Percentiles rank a stretch among this genome's conserved stretches.
Conservation (phyloP, 768 basidiomycete genomes). For the Rossbeevera mucosa region DNA sequence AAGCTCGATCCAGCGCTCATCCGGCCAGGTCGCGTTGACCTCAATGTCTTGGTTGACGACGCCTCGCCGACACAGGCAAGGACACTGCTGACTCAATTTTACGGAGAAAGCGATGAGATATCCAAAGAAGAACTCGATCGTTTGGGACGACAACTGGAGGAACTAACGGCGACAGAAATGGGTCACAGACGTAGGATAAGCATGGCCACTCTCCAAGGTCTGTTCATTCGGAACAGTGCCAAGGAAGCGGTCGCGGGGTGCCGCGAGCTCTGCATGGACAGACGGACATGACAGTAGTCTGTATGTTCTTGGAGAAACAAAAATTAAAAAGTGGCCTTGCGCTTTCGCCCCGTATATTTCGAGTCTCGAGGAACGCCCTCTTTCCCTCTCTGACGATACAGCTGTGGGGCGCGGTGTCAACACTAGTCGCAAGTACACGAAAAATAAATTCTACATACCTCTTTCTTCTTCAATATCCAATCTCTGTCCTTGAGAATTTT, state of each 20-base stretch:
- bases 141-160: slow-evolving; percentile 51
- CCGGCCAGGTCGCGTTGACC: slow-evolving; percentile 91
- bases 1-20: slow-evolving; percentile 91
- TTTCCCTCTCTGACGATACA: slow-evolving; percentile 83
- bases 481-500: slow-evolving; percentile 73
- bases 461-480: slow-evolving; percentile 97
- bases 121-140: slow-evolving; percentile 35
- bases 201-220: slow-evolving; percentile 95
- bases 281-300: slow-evolving; percentile 24
- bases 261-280: slow-evolving; percentile 37
- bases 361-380: slow-evolving; percentile 80
- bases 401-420: slow-evolving; percentile 35
- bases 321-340: slow-evolving; percentile 69
- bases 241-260: slow-evolving; percentile 50
- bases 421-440: not conserved
- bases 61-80: slow-evolving; percentile 78
- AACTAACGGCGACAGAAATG: slow-evolving; percentile 51
- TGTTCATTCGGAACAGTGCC: slow-evolving; percentile 78
- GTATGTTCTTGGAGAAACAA: not conserved
- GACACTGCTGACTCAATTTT: slow-evolving; percentile 80
- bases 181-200: slow-evolving; percentile 60
- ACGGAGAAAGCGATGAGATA: slow-evolving; percentile 45
- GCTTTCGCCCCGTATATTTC: slow-evolving; percentile 89
- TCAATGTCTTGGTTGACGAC: slow-evolving; percentile 80
- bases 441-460: slow-evolving; percentile 54